Percentiles rank a stretch among this genome's conserved stretches.
Conservation (phyloP, 2,329 filamentous ascomycete species). For the Ilyonectria sp. region DNA sequence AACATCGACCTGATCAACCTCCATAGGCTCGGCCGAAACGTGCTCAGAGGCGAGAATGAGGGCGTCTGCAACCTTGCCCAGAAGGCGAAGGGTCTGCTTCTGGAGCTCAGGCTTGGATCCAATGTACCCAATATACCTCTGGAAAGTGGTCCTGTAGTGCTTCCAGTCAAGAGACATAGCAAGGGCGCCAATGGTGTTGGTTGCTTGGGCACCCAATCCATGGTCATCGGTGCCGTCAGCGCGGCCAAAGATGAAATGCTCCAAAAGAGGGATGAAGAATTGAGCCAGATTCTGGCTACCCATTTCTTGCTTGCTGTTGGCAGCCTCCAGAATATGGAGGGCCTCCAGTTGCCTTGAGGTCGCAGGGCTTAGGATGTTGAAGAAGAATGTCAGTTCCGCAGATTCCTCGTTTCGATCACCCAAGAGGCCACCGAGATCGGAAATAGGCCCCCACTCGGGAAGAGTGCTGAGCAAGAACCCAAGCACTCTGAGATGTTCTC, state of each 20-base stretch:
- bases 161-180: constrained; percentile 88
- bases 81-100: constrained; percentile 86
- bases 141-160: constrained; percentile 88
- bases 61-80: constrained; percentile 86
- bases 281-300: constrained; percentile 85
- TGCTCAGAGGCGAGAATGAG: constrained; percentile 71
- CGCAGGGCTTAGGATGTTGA: constrained; percentile 91
- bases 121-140: constrained; percentile 87
- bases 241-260: constrained; percentile 93
- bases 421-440: constrained; percentile 81
- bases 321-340: constrained; percentile 80
- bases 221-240: constrained; percentile 83
- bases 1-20: constrained; percentile 55
- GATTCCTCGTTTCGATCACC: constrained; percentile 74
- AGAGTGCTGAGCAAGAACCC: constrained; percentile 83
- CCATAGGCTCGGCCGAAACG: constrained; percentile 57
- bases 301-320: constrained; percentile 76
- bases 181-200: constrained; percentile 83
- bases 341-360: constrained; percentile 89
- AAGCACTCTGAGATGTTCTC: constrained; percentile 85
- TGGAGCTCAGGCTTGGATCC: constrained; percentile 85
- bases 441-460: constrained; percentile 78
- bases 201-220: constrained; percentile 88
- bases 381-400: constrained; percentile 83
- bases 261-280: constrained; percentile 91